These are phyloP conservation scores for Mucor racemosus DNA, from an alignment of 371 early-diverging fungal species.

Conservation along the genomic window DNA sequence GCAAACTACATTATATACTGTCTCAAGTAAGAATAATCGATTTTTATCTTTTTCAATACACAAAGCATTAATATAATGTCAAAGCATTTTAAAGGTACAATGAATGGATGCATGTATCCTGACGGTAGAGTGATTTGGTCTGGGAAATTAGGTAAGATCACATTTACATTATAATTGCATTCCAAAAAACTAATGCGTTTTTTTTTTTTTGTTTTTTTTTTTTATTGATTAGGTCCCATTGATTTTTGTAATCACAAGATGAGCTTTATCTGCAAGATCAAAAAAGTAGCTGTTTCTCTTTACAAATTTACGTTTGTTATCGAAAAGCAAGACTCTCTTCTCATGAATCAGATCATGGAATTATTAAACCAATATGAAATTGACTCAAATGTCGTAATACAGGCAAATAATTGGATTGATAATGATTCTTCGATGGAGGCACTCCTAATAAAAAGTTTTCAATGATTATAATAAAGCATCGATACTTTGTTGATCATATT, in stretches of 20 bases:
- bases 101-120: constrained; percentile 24
- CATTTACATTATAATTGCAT: neutral
- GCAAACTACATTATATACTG: constrained; percentile 30
- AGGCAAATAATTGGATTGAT: neutral
- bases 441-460: too few species aligned
- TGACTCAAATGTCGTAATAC: neutral
- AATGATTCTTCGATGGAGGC: neutral
- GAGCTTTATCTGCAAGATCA: constrained; percentile 9
- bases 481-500: too few species aligned
- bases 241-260: neutral
- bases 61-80: neutral
- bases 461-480: neutral
- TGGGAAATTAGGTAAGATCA: constrained; percentile 11
- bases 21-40: constrained; percentile 11
- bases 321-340: neutral
- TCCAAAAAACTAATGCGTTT: too few species aligned
- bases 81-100: constrained; percentile 28
- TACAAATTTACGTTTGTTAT: constrained; percentile 1
- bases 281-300: neutral
- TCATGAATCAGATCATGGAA: neutral
- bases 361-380: neutral
- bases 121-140: constrained; percentile 20
- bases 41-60: neutral
- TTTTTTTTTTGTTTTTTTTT: too few species aligned
- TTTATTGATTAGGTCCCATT: neutral